phyloP scores from a whole-genome alignment of 805 yeast species.

The Metahyphopichia silvanorum region DNA sequence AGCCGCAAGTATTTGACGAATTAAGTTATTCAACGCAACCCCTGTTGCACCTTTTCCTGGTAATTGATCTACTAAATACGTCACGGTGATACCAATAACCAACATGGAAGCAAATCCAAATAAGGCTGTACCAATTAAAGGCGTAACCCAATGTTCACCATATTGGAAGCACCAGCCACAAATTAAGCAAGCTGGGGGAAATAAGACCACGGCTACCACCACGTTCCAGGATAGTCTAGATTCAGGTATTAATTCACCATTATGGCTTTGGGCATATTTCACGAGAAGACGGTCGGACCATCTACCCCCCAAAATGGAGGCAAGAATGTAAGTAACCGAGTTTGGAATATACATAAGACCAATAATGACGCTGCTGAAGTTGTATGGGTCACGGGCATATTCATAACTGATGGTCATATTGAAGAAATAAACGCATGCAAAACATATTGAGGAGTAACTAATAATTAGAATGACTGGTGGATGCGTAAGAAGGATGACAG shows the following conservation, averaged over 20 bases:
- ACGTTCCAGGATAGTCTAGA: constrained; percentile 76
- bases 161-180: constrained; percentile 81
- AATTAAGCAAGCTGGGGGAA: constrained; percentile 64
- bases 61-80: constrained; percentile 77
- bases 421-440: constrained; percentile 66
- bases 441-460: constrained; percentile 65
- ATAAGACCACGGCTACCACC: constrained; percentile 56
- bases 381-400: constrained; percentile 65
- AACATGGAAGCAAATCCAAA: constrained; percentile 85
- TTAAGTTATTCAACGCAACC: constrained; percentile 75
- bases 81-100: constrained; percentile 74
- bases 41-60: constrained; percentile 92
- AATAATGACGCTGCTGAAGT: constrained; percentile 58
- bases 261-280: constrained; percentile 49
- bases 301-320: constrained; percentile 76
- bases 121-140: constrained; percentile 75
- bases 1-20: constrained; percentile 73
- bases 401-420: constrained; percentile 69
- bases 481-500: constrained; percentile 57
- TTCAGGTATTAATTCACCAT: constrained; percentile 72
- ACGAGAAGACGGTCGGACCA: constrained; percentile 68
- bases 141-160: constrained; percentile 70
- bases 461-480: constrained; percentile 75
- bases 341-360: constrained; percentile 84
- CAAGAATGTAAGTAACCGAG: constrained; percentile 70